Base-by-base conservation (phyloP, 1,139 yeast genomes). In the Taiozyma sp. region DNA sequence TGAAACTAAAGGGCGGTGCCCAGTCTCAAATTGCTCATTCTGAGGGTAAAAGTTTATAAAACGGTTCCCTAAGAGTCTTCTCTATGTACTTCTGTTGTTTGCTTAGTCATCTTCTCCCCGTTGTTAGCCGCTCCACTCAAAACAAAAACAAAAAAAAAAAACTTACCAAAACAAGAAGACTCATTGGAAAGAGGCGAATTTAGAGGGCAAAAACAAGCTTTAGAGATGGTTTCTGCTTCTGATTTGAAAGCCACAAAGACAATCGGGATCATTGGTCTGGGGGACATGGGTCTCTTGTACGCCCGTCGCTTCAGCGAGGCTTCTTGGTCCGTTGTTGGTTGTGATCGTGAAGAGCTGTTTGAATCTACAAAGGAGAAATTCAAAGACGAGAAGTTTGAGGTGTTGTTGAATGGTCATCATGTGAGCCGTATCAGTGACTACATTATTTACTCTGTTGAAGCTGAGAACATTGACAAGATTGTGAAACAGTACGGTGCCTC, bases 261-360 rank as follows among this genome's bases (percentile, higher is more conserved):
- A 42, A 79, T 93, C 47, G 99, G 99, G 3, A 87, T 93, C 57
- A 92, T 93, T 52, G 99, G 99, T 1, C 79, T 93, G 44, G 99
- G 99, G 29, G 99, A 93, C 66, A 93, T 93, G 99, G 99, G 99
- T 16, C 72, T 81, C 44, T 71, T 93, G 57, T 93, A 93, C 63
- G 98, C 98, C 54, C 74, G 76, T 19, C 71, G 86, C 51, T 85
- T 95, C 63, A 75, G 88, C 27, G 76, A 77, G 47, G 95, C 92
- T 1, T 98, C 98, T 1, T 90, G 97, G 96, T 78, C 68, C 23
- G 97, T 93, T 1, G 83, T 89, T 48, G 97, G 96, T 3, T 90
- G 97, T 68, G 99, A 93, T 65, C 73, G 85, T 53, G 96, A 89
- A 60, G 90, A 84, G 23, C 62, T 70, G 30, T 91, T 70, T 62